These are phyloP conservation scores for Blastobotrys mokoenaii DNA, from an alignment of 805 yeast species.

Conservation along the genomic window DNA sequence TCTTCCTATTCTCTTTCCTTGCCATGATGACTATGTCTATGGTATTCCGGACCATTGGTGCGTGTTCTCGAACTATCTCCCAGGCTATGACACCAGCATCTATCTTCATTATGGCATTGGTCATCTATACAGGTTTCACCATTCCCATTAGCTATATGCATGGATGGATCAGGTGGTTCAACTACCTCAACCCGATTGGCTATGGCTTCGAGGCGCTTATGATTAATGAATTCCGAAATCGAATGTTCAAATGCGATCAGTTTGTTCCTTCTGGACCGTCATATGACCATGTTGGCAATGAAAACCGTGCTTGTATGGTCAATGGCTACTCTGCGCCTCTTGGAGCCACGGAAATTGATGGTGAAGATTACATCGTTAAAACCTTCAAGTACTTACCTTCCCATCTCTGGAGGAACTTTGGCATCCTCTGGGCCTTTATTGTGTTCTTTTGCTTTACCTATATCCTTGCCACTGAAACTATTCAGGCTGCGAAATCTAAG, in stretches of 20 bases:
- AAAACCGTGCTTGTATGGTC: constrained; percentile 43
- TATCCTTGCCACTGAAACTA: constrained; percentile 42
- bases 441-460: constrained; percentile 48
- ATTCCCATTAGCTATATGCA: constrained; percentile 38
- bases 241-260: constrained; percentile 32
- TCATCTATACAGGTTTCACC: constrained; percentile 40
- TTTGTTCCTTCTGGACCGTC: constrained; percentile 40
- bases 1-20: constrained; percentile 34
- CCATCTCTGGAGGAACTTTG: constrained; percentile 58
- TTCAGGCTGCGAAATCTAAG: constrained; percentile 27
- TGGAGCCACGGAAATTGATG: constrained; percentile 43
- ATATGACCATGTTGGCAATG: constrained; percentile 27
- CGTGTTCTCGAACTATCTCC: constrained; percentile 28
- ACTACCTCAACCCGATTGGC: constrained; percentile 37
- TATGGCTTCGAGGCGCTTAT: constrained; percentile 40
- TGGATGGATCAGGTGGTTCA: constrained; percentile 46
- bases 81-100: constrained; percentile 40
- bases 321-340: constrained; percentile 41
- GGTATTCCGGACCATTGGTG: constrained; percentile 37
- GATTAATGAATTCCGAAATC: constrained; percentile 38
- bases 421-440: constrained; percentile 50
- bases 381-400: constrained; percentile 37
- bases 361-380: constrained; percentile 39
- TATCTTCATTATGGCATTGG: constrained; percentile 32
- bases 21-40: constrained; percentile 50